Conservation (phyloP, 371 early-diverging fungal genomes). For the Syncephalastrum monosporum region DNA sequence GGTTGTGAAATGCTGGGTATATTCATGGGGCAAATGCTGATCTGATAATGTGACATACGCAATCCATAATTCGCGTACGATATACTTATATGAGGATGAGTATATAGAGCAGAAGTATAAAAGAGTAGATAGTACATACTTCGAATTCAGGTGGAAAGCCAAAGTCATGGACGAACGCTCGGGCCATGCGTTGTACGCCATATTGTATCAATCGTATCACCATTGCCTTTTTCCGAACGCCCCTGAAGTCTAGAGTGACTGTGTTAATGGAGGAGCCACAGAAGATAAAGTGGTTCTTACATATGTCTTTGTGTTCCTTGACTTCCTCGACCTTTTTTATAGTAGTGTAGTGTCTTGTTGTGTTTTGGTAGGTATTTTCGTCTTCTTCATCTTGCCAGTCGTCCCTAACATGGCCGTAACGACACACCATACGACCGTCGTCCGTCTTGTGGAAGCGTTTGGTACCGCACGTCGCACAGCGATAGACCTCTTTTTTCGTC, state of each 20-base stretch:
- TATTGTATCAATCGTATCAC: constrained; percentile 9
- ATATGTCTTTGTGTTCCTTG: too few species aligned
- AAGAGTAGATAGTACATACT: constrained; percentile 5
- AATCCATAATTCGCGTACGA: constrained; percentile 38
- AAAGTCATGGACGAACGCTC: constrained; percentile 27
- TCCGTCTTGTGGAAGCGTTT: constrained; percentile 8
- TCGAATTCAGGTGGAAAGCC: constrained; percentile 33
- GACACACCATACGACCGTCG: constrained; percentile 18
- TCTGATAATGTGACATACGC: constrained; percentile 20
- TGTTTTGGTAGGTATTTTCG: constrained; percentile 1
- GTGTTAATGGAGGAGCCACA: too few species aligned
- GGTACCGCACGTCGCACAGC: constrained; percentile 18
- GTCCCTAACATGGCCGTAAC: constrained; percentile 18
- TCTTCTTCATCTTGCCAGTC: constrained; percentile 11
- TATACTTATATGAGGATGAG: constrained; percentile 8
- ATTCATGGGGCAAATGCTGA: constrained; percentile 13
- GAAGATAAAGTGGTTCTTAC: too few species aligned
- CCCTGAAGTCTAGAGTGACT: too few species aligned
- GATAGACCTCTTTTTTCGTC: neutral
- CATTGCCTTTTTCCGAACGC: too few species aligned
- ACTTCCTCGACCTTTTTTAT: too few species aligned
- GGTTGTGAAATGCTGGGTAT: neutral
- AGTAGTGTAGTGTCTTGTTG: too few species aligned
- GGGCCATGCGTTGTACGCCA: constrained; percentile 18
- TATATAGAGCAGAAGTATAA: neutral